Evolutionary conservation across 2,329 filamentous ascomycete species (phyloP).

Genomic region (Pseudogymnoascus sp.): DNA sequence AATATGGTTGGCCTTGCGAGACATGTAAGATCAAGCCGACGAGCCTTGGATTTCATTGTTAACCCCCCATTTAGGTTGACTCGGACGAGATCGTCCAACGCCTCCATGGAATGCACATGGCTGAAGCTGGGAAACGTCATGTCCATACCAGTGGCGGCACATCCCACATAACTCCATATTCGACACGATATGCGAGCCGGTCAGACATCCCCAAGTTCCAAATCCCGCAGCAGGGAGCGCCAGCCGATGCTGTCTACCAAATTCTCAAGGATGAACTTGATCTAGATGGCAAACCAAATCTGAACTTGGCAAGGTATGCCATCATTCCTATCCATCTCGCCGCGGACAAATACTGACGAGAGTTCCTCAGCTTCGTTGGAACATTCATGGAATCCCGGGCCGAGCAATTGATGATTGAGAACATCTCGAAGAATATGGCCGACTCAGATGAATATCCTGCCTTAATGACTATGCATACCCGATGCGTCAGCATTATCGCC

Average conservation of each 20-base stretch:
- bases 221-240: conserved; percentile 48
- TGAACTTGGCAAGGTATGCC: conserved; percentile 52
- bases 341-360: conserved; percentile 1
- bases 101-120: conserved; percentile 38
- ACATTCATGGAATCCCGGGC: conserved; percentile 65
- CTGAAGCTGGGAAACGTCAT: conserved; percentile 27
- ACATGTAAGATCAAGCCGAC: background rate
- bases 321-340: background rate
- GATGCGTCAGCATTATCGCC: conserved; percentile 61
- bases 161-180: conserved; percentile 49
- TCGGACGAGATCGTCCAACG: conserved; percentile 46
- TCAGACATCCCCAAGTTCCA: conserved; percentile 50
- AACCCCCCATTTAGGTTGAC: conserved; percentile 34
- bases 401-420: conserved; percentile 55
- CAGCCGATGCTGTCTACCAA: conserved; percentile 55
- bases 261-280: conserved; percentile 55
- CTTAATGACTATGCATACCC: conserved; percentile 50
- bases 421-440: conserved; percentile 62
- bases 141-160: conserved; percentile 34
- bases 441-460: conserved; percentile 49
- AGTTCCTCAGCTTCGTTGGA: conserved; percentile 49
- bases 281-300: conserved; percentile 55
- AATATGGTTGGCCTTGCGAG: conserved; percentile 1
- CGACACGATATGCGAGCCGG: conserved; percentile 45
- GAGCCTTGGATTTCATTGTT: background rate